Evolutionary conservation across 805 yeast species (phyloP).

Genomic region (Starmera caribaea): DNA sequence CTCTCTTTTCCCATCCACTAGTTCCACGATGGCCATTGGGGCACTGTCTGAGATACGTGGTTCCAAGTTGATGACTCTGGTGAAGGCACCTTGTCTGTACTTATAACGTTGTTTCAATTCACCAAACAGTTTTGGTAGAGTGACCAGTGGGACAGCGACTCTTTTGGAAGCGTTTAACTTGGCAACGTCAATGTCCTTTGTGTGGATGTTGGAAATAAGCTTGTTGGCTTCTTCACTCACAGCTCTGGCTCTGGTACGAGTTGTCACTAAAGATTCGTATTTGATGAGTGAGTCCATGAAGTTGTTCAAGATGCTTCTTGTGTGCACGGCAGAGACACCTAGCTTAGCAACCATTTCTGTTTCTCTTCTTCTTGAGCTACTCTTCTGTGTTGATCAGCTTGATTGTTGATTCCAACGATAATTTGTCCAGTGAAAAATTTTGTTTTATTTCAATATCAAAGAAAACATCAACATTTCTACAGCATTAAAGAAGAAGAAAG

Average conservation of each 20-base stretch:
- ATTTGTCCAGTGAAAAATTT: no score
- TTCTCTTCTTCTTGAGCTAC: no score
- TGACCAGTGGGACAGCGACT: slow-evolving; percentile 31
- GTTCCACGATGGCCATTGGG: slow-evolving; percentile 78
- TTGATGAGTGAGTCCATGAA: slow-evolving; percentile 58
- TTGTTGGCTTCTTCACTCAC: slow-evolving; percentile 56
- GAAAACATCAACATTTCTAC: background rate
- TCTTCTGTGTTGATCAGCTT: no score
- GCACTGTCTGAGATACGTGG: slow-evolving; percentile 86
- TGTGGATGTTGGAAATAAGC: slow-evolving; percentile 51
- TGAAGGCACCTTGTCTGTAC: slow-evolving; percentile 68
- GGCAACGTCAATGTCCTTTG: slow-evolving; percentile 18
- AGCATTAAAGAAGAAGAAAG: no score
- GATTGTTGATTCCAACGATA: no score
- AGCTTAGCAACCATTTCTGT: no score
- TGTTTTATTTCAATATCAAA: no score
- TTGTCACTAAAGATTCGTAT: slow-evolving; percentile 63
- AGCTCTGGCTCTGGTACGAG: slow-evolving; percentile 67
- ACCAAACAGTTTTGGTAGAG: slow-evolving; percentile 55
- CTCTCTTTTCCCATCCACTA: slow-evolving; percentile 69
- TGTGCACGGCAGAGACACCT: slow-evolving; percentile 9
- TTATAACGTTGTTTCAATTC: slow-evolving; percentile 58
- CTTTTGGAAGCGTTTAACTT: slow-evolving; percentile 23
- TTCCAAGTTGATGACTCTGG: slow-evolving; percentile 76
- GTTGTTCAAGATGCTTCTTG: slow-evolving; percentile 46